Percentiles rank a stretch among this genome's conserved stretches.
Conservation (phyloP, 2,329 filamentous ascomycete genomes). For the Fusarium sp. region DNA sequence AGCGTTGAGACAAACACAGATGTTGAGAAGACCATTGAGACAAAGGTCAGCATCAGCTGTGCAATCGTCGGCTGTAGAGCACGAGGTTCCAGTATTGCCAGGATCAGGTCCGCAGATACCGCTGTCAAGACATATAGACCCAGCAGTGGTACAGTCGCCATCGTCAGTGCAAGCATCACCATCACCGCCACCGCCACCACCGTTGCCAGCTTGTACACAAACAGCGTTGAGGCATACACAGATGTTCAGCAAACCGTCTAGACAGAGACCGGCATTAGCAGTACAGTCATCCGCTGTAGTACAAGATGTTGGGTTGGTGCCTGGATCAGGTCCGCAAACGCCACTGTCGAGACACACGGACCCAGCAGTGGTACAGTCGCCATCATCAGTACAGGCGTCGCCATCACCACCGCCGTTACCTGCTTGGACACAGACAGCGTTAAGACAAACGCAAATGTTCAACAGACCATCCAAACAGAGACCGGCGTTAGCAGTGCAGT, state of each 20-base stretch:
- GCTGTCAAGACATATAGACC: background rate
- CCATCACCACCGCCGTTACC: background rate
- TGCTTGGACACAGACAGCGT: background rate
- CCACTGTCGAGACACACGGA: background rate
- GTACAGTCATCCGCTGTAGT: background rate
- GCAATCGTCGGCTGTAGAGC: background rate
- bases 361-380: background rate
- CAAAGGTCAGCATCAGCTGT: background rate
- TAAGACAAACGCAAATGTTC: background rate
- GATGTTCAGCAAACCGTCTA: background rate
- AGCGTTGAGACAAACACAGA: background rate
- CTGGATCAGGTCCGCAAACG: background rate
- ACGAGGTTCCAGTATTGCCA: background rate
- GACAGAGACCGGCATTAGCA: background rate
- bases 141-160: background rate
- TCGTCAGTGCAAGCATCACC: background rate
- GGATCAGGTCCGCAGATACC: background rate
- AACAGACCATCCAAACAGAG: accelerated
- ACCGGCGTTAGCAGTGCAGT: background rate
- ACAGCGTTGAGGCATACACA: background rate
- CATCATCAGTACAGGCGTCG: background rate
- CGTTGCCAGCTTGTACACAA: background rate
- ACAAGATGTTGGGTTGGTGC: background rate
- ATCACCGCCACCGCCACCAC: too few relatives aligned
- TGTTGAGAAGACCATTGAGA: background rate